A percentile compares a stretch with the other conserved stretches of the same genome.
phyloP scores from a whole-genome alignment of 2,329 filamentous ascomycete species.

The Fusarium devonianum region DNA sequence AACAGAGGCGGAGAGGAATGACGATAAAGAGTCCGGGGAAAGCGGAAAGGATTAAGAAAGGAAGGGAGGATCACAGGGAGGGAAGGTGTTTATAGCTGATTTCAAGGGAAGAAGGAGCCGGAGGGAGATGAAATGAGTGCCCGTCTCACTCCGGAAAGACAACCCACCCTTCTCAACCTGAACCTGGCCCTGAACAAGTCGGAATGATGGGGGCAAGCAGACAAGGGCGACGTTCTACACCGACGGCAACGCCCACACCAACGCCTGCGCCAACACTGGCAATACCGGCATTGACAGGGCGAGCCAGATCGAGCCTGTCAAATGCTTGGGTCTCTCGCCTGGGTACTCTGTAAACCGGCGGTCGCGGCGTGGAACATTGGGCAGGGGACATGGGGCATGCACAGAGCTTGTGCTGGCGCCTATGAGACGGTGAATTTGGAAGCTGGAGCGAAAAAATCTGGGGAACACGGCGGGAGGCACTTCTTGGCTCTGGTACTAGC shows the following conservation, averaged over 20 bases:
- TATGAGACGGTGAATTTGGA: constrained; percentile 32
- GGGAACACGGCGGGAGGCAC: constrained; percentile 40
- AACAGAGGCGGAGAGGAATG: constrained; percentile 8
- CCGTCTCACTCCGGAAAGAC: constrained; percentile 26
- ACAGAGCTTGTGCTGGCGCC: constrained; percentile 6
- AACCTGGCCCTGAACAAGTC: constrained; percentile 4
- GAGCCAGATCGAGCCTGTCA: constrained; percentile 17
- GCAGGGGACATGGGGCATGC: too few species aligned
- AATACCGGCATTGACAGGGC: constrained; percentile 31
- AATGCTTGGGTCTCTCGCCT: not conserved
- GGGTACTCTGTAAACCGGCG: constrained; percentile 9
- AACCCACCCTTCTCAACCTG: constrained; percentile 9
- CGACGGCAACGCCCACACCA: constrained; percentile 23
- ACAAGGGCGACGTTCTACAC: constrained; percentile 32
- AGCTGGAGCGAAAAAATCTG: constrained; percentile 39
- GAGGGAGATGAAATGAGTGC: constrained; percentile 29
- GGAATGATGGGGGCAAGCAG: constrained; percentile 29
- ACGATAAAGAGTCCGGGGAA: constrained; percentile 22
- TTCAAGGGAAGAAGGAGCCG: constrained; percentile 31
- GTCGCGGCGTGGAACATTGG: constrained; percentile 6
- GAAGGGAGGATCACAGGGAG: constrained; percentile 26
- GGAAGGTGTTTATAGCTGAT: constrained; percentile 25
- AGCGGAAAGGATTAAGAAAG: constrained; percentile 13
- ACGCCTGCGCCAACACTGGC: constrained; percentile 8
- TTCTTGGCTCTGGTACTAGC: constrained; percentile 34